Conservation (phyloP, 164 flowering plant genomes). For the Amborella trichopoda region DNA sequence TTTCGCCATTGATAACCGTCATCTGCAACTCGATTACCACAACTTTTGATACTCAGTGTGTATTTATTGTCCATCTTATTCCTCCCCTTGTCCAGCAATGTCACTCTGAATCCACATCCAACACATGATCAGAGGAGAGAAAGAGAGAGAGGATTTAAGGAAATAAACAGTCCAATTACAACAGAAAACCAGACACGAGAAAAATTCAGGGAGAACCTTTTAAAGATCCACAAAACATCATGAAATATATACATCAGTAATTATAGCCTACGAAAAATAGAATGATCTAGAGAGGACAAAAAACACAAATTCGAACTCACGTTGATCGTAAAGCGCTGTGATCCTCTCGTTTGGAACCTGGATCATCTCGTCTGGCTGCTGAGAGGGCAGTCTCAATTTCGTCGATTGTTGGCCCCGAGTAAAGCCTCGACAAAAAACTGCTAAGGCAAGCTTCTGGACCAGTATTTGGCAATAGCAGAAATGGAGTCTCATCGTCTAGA, state of each 20-base stretch:
- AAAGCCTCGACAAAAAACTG: conserved; percentile 16
- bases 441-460: conserved; percentile 5
- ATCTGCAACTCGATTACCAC: conserved; percentile 48
- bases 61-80: conserved; percentile 54
- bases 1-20: conserved; percentile 98
- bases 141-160: too few relatives aligned
- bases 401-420: conserved; percentile 43
- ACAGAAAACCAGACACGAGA: not conserved
- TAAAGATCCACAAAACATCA: too few relatives aligned
- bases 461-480: conserved; percentile 19
- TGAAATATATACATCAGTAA: too few relatives aligned
- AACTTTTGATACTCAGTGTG: conserved; percentile 56
- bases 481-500: conserved; percentile 41
- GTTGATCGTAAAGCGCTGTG: conserved; percentile 16
- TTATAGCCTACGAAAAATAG: too few relatives aligned
- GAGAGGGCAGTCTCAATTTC: conserved; percentile 46
- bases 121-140: too few relatives aligned
- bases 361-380: conserved; percentile 7
- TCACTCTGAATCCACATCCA: too few relatives aligned
- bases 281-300: too few relatives aligned
- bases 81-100: conserved; percentile 29
- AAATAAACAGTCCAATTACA: not conserved
- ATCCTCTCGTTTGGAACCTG: conserved; percentile 6
- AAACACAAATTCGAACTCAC: conserved; percentile 11
- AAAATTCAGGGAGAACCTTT: too few relatives aligned